Evolutionary conservation across 352 stramenopile species (phyloP).

Genomic region (Phytophthora idaei): DNA sequence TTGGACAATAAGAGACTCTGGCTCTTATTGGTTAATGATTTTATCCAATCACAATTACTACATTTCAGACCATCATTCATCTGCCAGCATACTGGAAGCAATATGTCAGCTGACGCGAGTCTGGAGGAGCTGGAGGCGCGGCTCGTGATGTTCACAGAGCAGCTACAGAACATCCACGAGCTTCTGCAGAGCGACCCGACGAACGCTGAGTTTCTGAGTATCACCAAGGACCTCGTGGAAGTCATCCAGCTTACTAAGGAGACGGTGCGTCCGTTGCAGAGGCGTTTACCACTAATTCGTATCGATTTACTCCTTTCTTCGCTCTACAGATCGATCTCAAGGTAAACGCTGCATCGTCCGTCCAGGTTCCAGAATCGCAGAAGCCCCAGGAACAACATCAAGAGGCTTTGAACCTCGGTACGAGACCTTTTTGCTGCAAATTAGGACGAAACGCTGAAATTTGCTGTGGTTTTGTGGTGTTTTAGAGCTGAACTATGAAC

Average conservation of each 20-base stretch:
- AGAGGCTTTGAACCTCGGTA: conserved; percentile 19
- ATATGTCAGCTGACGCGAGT: conserved; percentile 43
- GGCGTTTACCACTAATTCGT: background rate
- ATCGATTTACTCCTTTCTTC: conserved; percentile 7
- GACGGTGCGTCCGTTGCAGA: conserved; percentile 44
- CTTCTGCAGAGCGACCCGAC: conserved; percentile 72
- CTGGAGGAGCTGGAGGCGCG: conserved; percentile 80
- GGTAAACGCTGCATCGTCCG: conserved; percentile 17
- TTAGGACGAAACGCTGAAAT: conserved; percentile 1
- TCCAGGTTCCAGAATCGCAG: background rate
- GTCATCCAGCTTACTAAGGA: conserved; percentile 88
- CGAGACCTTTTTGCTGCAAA: background rate
- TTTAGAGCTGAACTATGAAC: conserved; percentile 48
- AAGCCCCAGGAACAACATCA: conserved; percentile 7
- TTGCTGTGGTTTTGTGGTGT: conserved; percentile 1
- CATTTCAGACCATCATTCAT: background rate
- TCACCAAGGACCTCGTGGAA: conserved; percentile 82
- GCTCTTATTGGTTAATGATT: conserved; percentile 9
- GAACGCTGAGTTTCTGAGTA: conserved; percentile 76
- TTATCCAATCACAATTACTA: conserved; percentile 4
- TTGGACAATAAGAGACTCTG: background rate
- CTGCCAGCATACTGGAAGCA: background rate
- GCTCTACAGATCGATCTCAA: conserved; percentile 44
- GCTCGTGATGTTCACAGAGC: conserved; percentile 77
- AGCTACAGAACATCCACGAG: conserved; percentile 84